Evolutionary conservation across 306 rosid genomes (phyloP).

Genomic region (Quercus dentata): DNA sequence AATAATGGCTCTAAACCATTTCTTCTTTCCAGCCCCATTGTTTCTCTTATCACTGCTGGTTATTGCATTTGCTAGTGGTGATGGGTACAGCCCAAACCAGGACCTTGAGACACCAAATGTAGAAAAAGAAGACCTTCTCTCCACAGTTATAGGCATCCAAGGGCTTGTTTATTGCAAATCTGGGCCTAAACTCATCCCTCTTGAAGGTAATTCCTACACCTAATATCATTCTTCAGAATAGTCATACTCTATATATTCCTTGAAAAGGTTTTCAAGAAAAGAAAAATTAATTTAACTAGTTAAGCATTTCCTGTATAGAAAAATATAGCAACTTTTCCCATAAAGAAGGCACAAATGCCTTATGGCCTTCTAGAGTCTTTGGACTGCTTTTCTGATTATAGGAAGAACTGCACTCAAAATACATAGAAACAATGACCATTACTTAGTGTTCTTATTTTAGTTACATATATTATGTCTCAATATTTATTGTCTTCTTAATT

Average conservation of each 20-base stretch:
- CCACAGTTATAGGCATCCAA: slow-evolving; percentile 43
- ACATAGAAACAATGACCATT: too few species aligned
- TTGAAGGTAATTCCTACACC: slow-evolving; percentile 35
- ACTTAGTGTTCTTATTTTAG: neutral
- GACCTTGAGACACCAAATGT: slow-evolving; percentile 11
- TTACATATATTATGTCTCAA: neutral
- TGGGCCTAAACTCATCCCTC: slow-evolving; percentile 35
- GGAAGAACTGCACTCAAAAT: too few species aligned
- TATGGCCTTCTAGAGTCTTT: too few species aligned
- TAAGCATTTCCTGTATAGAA: too few species aligned
- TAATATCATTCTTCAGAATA: neutral
- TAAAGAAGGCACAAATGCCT: too few species aligned
- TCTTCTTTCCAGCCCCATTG: slow-evolving; percentile 12
- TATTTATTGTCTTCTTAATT: neutral
- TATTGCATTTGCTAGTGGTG: slow-evolving; percentile 10
- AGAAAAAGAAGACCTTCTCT: slow-evolving; percentile 18
- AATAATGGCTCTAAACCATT: slow-evolving; percentile 17
- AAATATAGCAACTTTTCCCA: too few species aligned
- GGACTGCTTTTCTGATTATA: too few species aligned
- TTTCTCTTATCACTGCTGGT: slow-evolving; percentile 3
- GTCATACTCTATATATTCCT: neutral
- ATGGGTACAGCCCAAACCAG: slow-evolving; percentile 9
- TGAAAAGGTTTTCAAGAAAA: too few species aligned
- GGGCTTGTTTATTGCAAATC: slow-evolving; percentile 62
- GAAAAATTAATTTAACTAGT: too few species aligned